Percentiles rank a stretch among this genome's conserved stretches.
These are phyloP conservation scores for Rickenella mellea DNA, from an alignment of 768 basidiomycete species.

Conservation along the genomic window DNA sequence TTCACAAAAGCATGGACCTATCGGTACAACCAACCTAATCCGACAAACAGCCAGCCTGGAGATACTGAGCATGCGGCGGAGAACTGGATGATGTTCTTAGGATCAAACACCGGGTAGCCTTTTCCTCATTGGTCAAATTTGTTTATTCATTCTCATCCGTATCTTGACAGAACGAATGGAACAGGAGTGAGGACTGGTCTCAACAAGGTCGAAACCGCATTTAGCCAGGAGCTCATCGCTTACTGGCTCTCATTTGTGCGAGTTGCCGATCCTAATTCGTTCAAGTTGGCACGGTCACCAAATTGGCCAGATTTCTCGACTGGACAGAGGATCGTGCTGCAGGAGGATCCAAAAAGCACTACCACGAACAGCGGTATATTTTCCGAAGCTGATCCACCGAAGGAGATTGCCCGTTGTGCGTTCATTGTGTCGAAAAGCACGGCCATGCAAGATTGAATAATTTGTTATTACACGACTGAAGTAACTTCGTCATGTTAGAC, in stretches of 20 bases:
- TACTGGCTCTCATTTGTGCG: conserved; percentile 64
- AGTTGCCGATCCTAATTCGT: conserved; percentile 42
- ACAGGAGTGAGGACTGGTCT: conserved; percentile 38
- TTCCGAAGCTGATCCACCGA: conserved; percentile 26
- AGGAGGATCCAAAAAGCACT: conserved; percentile 22
- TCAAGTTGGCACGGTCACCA: conserved; percentile 43
- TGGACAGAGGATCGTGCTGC: conserved; percentile 32
- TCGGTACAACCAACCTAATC: conserved; percentile 49
- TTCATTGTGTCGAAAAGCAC: conserved; percentile 25
- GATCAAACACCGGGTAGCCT: conserved; percentile 50
- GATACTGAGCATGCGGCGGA: conserved; percentile 43
- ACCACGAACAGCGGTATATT: conserved; percentile 29
- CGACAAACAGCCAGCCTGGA: conserved; percentile 21
- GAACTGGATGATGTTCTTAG: conserved; percentile 63
- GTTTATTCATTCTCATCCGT: neutral
- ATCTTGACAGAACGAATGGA: conserved; percentile 34
- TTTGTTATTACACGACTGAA: too few relatives aligned
- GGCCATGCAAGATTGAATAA: conserved; percentile 26
- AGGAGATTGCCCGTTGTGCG: conserved; percentile 28
- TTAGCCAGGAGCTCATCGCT: conserved; percentile 50
- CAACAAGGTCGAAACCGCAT: conserved; percentile 36
- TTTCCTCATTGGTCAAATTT: neutral
- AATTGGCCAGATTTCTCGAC: conserved; percentile 33
- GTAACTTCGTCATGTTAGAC: too few relatives aligned
- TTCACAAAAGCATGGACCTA: conserved; percentile 38